A percentile compares a stretch with the other conserved stretches of the same genome.
Evolutionary conservation across 768 basidiomycete genomes (phyloP).

Genomic region (Imleria badia): DNA sequence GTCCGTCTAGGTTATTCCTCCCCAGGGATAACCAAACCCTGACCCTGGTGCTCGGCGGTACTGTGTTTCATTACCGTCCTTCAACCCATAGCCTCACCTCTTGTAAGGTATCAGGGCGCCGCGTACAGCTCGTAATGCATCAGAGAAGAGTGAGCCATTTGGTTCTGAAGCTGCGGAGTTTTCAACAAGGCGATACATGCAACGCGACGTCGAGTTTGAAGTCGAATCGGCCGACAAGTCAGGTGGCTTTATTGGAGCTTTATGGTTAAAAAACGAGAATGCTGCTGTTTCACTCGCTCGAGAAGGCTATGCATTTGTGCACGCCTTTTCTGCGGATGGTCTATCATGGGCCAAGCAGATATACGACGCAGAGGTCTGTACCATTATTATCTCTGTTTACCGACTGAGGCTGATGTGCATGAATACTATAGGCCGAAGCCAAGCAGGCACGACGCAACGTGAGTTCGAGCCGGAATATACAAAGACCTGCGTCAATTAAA

Average conservation of each 20-base stretch:
- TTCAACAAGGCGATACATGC: slow-evolving; percentile 79
- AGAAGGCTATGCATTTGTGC: slow-evolving; percentile 88
- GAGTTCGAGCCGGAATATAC: slow-evolving; percentile 27
- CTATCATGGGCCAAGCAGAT: slow-evolving; percentile 79
- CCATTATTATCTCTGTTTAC: neutral
- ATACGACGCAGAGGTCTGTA: slow-evolving; percentile 75
- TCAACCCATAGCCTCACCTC: slow-evolving; percentile 2
- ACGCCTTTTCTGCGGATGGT: slow-evolving; percentile 82
- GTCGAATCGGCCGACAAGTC: slow-evolving; percentile 90
- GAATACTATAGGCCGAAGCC: slow-evolving; percentile 67
- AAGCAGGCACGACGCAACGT: slow-evolving; percentile 80
- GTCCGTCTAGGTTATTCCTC: slow-evolving; percentile 60
- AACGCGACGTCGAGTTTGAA: slow-evolving; percentile 93
- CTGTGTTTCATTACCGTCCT: neutral
- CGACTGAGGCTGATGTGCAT: slow-evolving; percentile 1
- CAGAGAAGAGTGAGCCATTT: slow-evolving; percentile 88
- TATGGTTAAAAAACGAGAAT: slow-evolving; percentile 85
- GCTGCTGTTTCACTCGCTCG: slow-evolving; percentile 78
- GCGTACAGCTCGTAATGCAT: slow-evolving; percentile 72
- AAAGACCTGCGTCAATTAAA: neutral
- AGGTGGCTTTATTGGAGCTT: slow-evolving; percentile 90
- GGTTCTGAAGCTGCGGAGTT: slow-evolving; percentile 83
- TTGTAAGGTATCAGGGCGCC: slow-evolving; percentile 85
- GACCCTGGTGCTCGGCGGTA: slow-evolving; percentile 88
- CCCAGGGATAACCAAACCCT: slow-evolving; percentile 92